phyloP scores from a whole-genome alignment of 2,329 filamentous ascomycete species.

The Coniella vitis region DNA sequence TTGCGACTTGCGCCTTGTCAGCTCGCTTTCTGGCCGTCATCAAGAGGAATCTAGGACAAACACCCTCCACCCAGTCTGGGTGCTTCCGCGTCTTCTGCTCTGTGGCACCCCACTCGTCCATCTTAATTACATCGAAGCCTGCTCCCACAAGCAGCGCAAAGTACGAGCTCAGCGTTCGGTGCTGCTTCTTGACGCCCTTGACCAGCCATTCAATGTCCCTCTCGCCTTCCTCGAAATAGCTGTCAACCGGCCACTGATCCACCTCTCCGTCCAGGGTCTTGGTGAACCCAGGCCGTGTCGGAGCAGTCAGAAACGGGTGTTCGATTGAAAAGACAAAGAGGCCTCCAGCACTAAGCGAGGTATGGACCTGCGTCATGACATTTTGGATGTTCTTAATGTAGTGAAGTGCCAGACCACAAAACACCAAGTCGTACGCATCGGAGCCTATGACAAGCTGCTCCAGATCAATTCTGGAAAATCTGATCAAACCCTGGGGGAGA shows the following conservation, averaged over 20 bases:
- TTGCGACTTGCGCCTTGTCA: slow-evolving; percentile 1
- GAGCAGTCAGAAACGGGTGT: slow-evolving; percentile 40
- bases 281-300: slow-evolving; percentile 26
- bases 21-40: slow-evolving; percentile 15
- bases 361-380: slow-evolving; percentile 27
- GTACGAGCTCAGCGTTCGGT: slow-evolving; percentile 37
- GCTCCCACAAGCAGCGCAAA: slow-evolving; percentile 28
- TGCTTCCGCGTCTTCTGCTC: slow-evolving; percentile 20
- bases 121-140: slow-evolving; percentile 31
- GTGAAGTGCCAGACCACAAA: slow-evolving; percentile 35
- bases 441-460: slow-evolving; percentile 24
- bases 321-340: slow-evolving; percentile 39
- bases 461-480: slow-evolving; percentile 28
- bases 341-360: slow-evolving; percentile 28
- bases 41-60: slow-evolving; percentile 17
- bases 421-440: slow-evolving; percentile 29
- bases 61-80: slow-evolving; percentile 18
- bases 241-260: slow-evolving; percentile 35
- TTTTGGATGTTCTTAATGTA: slow-evolving; percentile 29
- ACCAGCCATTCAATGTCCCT: slow-evolving; percentile 36
- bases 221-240: slow-evolving; percentile 35
- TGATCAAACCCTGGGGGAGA: slow-evolving; percentile 17
- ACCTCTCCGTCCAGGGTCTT: slow-evolving; percentile 18
- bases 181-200: slow-evolving; percentile 37
- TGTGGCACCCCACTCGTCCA: slow-evolving; percentile 30